phyloP scores from a whole-genome alignment of 177 flowering plant genomes.

The Vitis hybrid region DNA sequence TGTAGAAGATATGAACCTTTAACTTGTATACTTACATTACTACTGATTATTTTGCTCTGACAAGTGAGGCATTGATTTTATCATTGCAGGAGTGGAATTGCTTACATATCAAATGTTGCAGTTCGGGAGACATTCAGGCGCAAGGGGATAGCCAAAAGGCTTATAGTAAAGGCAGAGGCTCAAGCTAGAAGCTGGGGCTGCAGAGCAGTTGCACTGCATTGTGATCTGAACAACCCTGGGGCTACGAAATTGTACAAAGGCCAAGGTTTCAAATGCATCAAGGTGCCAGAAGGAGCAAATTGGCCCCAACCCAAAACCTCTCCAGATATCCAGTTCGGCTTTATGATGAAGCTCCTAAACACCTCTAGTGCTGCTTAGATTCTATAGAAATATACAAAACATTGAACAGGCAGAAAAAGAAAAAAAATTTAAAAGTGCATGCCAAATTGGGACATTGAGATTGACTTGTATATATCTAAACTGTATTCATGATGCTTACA shows the following conservation, averaged over 20 bases:
- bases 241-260: conserved; percentile 67
- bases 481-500: too few relatives aligned
- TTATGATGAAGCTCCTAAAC: conserved; percentile 93
- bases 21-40: too few relatives aligned
- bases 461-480: too few relatives aligned
- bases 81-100: conserved; percentile 78
- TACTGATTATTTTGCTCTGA: too few relatives aligned
- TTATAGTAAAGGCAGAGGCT: conserved; percentile 75
- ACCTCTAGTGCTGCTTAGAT: conserved; percentile 15
- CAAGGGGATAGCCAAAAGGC: conserved; percentile 83
- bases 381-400: neutral
- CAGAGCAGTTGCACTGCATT: conserved; percentile 83
- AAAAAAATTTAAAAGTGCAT: neutral
- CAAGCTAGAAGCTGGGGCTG: conserved; percentile 86
- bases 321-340: conserved; percentile 59
- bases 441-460: too few relatives aligned
- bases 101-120: conserved; percentile 95
- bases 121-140: conserved; percentile 75
- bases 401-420: neutral
- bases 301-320: conserved; percentile 93
- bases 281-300: conserved; percentile 78
- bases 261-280: conserved; percentile 74
- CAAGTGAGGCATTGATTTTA: neutral
- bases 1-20: too few relatives aligned
- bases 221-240: conserved; percentile 69